Percentiles rank a stretch among this genome's conserved stretches.
These are phyloP conservation scores for Lentinula sp. DNA, from an alignment of 768 basidiomycete genomes.

Conservation along the genomic window DNA sequence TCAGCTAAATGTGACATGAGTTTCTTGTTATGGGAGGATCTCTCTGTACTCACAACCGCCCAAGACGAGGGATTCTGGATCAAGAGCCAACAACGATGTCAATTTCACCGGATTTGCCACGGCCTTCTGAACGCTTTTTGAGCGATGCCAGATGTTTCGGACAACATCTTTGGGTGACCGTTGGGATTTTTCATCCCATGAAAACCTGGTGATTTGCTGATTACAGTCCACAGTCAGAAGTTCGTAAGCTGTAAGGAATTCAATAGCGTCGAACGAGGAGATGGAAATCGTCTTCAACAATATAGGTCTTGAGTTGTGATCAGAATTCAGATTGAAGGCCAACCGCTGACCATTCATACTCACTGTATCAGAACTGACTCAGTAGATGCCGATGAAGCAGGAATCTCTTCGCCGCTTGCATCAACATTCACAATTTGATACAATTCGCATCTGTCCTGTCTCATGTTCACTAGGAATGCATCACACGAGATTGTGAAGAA, in stretches of 20 bases:
- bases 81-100: constrained; percentile 47
- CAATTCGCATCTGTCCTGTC: constrained; percentile 33
- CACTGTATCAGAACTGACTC: not conserved
- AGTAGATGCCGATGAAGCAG: not conserved
- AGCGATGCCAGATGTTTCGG: not conserved
- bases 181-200: not conserved
- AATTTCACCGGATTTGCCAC: constrained; percentile 8
- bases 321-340: not conserved
- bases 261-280: not conserved
- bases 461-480: not conserved
- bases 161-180: not conserved
- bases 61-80: constrained; percentile 49
- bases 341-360: not conserved
- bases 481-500: not conserved
- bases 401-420: constrained; percentile 24
- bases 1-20: constrained; percentile 35
- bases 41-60: constrained; percentile 51
- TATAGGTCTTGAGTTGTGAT: not conserved
- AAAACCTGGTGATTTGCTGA: not conserved
- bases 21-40: constrained; percentile 8
- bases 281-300: not conserved
- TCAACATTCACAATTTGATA: constrained; percentile 28
- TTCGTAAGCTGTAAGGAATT: constrained; percentile 2
- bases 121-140: not conserved
- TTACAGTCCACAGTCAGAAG: not conserved